phyloP scores from a whole-genome alignment of 1,284 basidiomycete species.

The Fistulina hepatica region DNA sequence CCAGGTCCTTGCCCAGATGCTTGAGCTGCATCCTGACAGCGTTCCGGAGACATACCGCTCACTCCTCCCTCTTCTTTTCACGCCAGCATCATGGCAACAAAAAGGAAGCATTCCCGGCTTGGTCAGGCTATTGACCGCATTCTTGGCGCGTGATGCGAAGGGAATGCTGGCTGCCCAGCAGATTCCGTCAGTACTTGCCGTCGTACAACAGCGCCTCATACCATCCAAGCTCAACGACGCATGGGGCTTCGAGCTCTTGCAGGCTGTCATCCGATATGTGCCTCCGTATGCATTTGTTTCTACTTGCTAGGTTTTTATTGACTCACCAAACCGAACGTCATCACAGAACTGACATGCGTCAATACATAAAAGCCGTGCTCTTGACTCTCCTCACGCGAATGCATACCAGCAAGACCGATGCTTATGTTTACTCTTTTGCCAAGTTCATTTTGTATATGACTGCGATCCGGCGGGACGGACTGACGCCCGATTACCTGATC shows the following conservation, averaged over 20 bases:
- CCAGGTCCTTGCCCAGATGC: constrained; percentile 93
- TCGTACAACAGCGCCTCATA: constrained; percentile 85
- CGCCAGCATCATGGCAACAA: constrained; percentile 84
- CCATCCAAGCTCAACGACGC: constrained; percentile 83
- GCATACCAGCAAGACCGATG: constrained; percentile 85
- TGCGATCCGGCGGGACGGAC: constrained; percentile 64
- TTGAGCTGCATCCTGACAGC: constrained; percentile 64
- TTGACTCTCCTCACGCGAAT: constrained; percentile 78
- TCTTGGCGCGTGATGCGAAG: constrained; percentile 61
- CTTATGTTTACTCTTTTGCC: constrained; percentile 77
- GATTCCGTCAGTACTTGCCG: constrained; percentile 73
- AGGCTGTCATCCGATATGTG: constrained; percentile 65
- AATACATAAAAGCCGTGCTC: constrained; percentile 71
- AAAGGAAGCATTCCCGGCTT: constrained; percentile 95
- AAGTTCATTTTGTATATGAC: constrained; percentile 69
- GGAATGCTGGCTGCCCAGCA: constrained; percentile 70
- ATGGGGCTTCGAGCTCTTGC: constrained; percentile 86
- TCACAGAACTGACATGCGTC: constrained; percentile 51
- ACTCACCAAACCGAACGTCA: background rate
- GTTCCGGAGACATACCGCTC: constrained; percentile 74
- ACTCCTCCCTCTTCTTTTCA: constrained; percentile 78
- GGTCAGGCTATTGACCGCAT: constrained; percentile 81
- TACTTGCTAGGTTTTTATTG: constrained; percentile 1
- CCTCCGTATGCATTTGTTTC: constrained; percentile 50
- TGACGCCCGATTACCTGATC: constrained; percentile 73